Conservation (phyloP, 2,329 filamentous ascomycete species). For the Xylariaceae sp. region DNA sequence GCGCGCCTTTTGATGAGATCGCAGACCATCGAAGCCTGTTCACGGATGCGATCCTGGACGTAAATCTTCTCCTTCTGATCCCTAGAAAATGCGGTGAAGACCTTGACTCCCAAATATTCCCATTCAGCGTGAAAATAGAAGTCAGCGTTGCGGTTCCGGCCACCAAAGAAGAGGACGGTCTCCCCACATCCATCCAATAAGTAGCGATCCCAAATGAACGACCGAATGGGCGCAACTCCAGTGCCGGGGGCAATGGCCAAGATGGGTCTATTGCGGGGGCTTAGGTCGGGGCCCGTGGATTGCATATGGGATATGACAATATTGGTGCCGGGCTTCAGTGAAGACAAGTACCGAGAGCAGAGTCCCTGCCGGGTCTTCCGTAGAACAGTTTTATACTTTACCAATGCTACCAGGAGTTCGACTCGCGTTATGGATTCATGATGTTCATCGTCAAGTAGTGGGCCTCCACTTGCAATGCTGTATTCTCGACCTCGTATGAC, state of each 20-base stretch:
- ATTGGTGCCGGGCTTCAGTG: conserved; percentile 58
- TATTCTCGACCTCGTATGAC: conserved; percentile 87
- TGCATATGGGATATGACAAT: conserved; percentile 56
- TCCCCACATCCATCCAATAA: conserved; percentile 25
- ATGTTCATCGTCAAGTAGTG: conserved; percentile 33
- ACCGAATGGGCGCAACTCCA: conserved; percentile 81
- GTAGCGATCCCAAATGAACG: conserved; percentile 76
- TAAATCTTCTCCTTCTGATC: conserved; percentile 63
- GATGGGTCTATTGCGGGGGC: conserved; percentile 52
- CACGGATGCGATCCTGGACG: conserved; percentile 57
- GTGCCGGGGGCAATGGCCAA: conserved; percentile 85
- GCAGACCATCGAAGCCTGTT: conserved; percentile 43
- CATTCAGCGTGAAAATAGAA: conserved; percentile 84
- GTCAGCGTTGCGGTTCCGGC: conserved; percentile 73
- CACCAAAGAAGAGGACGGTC: conserved; percentile 77
- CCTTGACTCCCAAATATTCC: conserved; percentile 53
- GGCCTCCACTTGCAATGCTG: conserved; percentile 80
- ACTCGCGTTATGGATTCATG: conserved; percentile 49
- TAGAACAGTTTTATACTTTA: conserved; percentile 88
- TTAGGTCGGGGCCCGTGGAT: conserved; percentile 40
- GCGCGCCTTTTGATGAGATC: conserved; percentile 43
- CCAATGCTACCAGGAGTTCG: conserved; percentile 81
- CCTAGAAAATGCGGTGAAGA: conserved; percentile 70
- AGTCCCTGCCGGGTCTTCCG: conserved; percentile 83
- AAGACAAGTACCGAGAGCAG: conserved; percentile 82